Conservation (phyloP, 441 rosid genomes). For the Croton setiger region DNA sequence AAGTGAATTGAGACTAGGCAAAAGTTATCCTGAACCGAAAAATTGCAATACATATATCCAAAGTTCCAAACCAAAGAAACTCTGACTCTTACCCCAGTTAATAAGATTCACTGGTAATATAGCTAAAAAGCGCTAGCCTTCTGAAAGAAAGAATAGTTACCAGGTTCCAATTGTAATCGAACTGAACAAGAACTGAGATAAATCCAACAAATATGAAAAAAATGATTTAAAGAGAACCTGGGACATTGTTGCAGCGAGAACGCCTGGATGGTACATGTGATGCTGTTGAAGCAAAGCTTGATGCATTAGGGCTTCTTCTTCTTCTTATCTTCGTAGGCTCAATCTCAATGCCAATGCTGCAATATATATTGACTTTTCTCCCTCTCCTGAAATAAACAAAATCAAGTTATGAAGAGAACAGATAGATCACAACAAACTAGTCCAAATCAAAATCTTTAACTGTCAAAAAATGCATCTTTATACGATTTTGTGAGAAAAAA, state of each 20-base stretch:
- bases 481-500: too few relatives aligned
- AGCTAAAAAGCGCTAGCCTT: neutral
- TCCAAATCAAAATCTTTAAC: too few relatives aligned
- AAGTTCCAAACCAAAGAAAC: too few relatives aligned
- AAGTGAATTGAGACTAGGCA: too few relatives aligned
- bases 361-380: neutral
- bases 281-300: conserved; percentile 47
- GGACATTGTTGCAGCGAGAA: conserved; percentile 39
- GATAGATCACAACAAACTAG: too few relatives aligned
- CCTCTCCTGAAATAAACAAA: neutral
- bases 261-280: conserved; percentile 47
- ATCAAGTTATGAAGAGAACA: too few relatives aligned
- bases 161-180: neutral
- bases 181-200: neutral
- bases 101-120: too few relatives aligned
- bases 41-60: too few relatives aligned
- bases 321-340: conserved; percentile 14
- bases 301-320: conserved; percentile 39
- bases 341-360: conserved; percentile 8
- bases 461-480: too few relatives aligned
- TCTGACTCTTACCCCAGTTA: too few relatives aligned
- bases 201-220: neutral
- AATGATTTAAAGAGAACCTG: conserved; percentile 25
- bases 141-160: neutral
- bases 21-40: too few relatives aligned